Percentiles rank a stretch among this genome's conserved stretches.
phyloP scores from a whole-genome alignment of 805 yeast genomes.

The Ogataea glucozyma region DNA sequence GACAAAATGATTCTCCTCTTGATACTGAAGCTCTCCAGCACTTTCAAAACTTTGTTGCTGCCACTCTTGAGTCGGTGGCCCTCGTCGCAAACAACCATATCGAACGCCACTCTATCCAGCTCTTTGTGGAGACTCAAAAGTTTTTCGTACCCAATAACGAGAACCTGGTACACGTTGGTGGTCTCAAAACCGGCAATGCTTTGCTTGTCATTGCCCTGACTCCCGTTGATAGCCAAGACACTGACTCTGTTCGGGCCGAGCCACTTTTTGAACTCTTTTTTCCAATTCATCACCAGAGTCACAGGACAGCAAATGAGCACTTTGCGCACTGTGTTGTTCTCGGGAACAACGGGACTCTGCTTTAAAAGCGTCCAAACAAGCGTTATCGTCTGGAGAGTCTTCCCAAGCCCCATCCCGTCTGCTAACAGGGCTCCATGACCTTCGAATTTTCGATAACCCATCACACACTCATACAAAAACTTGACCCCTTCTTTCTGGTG shows the following conservation, averaged over 20 bases:
- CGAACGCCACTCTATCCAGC: slow-evolving; percentile 49
- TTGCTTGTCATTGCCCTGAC: slow-evolving; percentile 53
- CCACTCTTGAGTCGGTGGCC: slow-evolving; percentile 87
- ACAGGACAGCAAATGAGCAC: slow-evolving; percentile 89
- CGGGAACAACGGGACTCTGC: slow-evolving; percentile 53
- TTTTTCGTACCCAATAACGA: slow-evolving; percentile 88
- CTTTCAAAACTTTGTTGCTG: slow-evolving; percentile 68
- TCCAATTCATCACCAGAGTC: slow-evolving; percentile 86
- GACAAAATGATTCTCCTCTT: slow-evolving; percentile 65
- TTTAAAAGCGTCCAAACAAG: slow-evolving; percentile 79
- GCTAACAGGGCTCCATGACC: slow-evolving; percentile 81
- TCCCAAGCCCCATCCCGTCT: slow-evolving; percentile 97
- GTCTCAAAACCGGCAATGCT: slow-evolving; percentile 62
- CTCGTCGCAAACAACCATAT: slow-evolving; percentile 87
- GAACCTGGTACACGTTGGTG: slow-evolving; percentile 74
- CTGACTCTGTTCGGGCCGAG: slow-evolving; percentile 63
- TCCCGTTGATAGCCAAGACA: slow-evolving; percentile 58
- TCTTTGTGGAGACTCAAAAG: slow-evolving; percentile 56
- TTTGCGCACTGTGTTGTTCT: slow-evolving; percentile 47
- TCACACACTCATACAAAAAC: slow-evolving; percentile 79
- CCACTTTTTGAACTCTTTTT: slow-evolving; percentile 87
- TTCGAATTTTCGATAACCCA: slow-evolving; percentile 58
- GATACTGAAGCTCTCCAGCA: slow-evolving; percentile 56
- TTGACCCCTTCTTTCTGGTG: slow-evolving; percentile 86
- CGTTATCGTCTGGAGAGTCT: slow-evolving; percentile 82